phyloP scores from a whole-genome alignment of 176 grass and related monocot genomes.

The Rhynchospora tenuis region DNA sequence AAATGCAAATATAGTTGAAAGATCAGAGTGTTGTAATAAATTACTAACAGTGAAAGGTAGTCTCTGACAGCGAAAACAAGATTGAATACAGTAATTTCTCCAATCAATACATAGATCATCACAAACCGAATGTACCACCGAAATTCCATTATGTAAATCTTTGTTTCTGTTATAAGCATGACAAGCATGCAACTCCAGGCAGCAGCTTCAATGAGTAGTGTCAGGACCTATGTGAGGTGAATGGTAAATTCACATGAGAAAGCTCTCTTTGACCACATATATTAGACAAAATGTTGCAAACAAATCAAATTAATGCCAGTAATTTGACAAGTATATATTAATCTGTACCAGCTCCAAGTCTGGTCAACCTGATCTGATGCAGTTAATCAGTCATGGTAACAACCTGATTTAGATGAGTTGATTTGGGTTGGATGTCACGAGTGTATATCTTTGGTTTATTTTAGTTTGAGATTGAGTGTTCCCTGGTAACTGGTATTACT shows the following conservation, averaged over 20 bases:
- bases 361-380: not conserved
- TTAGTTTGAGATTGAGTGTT: too few species aligned
- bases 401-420: not conserved
- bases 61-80: slow-evolving; percentile 62
- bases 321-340: not conserved
- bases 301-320: not conserved
- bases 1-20: not conserved
- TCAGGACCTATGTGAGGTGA: slow-evolving; percentile 53
- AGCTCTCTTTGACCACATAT: not conserved
- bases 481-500: too few species aligned
- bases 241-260: slow-evolving; percentile 14
- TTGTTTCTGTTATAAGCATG: slow-evolving; percentile 77
- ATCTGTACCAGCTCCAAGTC: not conserved
- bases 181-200: slow-evolving; percentile 79
- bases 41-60: slow-evolving; percentile 54
- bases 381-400: not conserved
- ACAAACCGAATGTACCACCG: slow-evolving; percentile 95
- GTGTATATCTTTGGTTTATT: too few species aligned
- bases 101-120: slow-evolving; percentile 76
- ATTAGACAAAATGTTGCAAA: not conserved
- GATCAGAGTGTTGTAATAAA: slow-evolving; percentile 13
- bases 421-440: too few species aligned
- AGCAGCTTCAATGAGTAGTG: slow-evolving; percentile 51
- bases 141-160: slow-evolving; percentile 75
- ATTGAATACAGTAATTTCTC: slow-evolving; percentile 77